Conservation (phyloP, 352 stramenopile genomes). For the Phytophthora citrophthora region DNA sequence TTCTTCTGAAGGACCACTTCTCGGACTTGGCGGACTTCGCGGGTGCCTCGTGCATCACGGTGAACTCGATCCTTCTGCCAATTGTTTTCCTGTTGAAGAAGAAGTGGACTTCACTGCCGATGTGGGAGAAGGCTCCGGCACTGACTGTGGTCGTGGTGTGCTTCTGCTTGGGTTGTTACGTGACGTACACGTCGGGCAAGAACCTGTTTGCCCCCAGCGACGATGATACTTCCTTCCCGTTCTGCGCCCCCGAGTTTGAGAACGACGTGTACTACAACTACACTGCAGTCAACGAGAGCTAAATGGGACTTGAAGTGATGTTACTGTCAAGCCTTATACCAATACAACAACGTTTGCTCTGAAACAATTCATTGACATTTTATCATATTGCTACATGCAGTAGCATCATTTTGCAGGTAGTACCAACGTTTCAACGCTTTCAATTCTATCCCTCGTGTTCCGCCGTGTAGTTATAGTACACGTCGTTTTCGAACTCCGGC, state of each 20-base stretch:
- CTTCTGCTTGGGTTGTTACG: conserved; percentile 38
- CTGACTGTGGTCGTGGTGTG: conserved; percentile 34
- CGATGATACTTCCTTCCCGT: conserved; percentile 36
- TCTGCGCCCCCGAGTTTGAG: conserved; percentile 41
- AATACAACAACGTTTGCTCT: background rate
- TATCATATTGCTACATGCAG: background rate
- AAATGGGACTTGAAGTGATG: background rate
- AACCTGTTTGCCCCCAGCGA: conserved; percentile 33
- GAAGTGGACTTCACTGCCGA: conserved; percentile 26
- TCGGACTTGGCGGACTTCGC: conserved; percentile 48
- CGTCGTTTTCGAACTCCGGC: conserved; percentile 36
- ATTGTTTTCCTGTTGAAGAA: conserved; percentile 50
- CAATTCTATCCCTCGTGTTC: conserved; percentile 27
- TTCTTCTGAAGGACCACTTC: conserved; percentile 57
- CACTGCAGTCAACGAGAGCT: conserved; percentile 36
- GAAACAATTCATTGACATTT: background rate
- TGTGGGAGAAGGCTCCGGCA: conserved; percentile 37
- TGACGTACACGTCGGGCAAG: conserved; percentile 38
- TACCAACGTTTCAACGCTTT: background rate
- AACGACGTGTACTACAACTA: conserved; percentile 53
- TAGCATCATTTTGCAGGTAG: background rate
- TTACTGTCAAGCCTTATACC: background rate
- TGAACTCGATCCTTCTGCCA: conserved; percentile 55
- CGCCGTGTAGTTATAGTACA: conserved; percentile 57
- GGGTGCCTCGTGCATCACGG: conserved; percentile 48